A percentile compares a stretch with the other conserved stretches of the same genome.
These are phyloP conservation scores for Lagenidium giganteum DNA, from an alignment of 352 stramenopile species.

Conservation along the genomic window DNA sequence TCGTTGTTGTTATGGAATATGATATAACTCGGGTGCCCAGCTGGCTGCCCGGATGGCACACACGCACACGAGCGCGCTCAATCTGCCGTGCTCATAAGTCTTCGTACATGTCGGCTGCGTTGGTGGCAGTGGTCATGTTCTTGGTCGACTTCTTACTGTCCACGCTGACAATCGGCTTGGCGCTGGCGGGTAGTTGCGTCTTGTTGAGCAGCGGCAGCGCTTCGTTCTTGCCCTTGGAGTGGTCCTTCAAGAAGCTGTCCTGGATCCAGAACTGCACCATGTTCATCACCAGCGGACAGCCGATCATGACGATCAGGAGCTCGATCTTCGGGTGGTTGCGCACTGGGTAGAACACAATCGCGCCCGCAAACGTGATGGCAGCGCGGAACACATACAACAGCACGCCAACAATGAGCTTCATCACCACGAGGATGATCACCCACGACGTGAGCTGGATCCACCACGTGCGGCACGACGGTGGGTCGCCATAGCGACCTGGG, in stretches of 20 bases:
- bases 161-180: slow-evolving; percentile 7
- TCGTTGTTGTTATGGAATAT: too few species aligned
- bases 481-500: slow-evolving; percentile 62
- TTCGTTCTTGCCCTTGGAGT: slow-evolving; percentile 19
- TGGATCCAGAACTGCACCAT: slow-evolving; percentile 86
- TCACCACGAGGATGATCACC: slow-evolving; percentile 53
- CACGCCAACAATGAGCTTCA: slow-evolving; percentile 63
- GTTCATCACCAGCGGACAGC: slow-evolving; percentile 81
- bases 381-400: slow-evolving; percentile 60
- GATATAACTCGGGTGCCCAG: too few species aligned
- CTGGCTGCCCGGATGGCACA: too few species aligned
- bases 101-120: slow-evolving; percentile 57
- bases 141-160: slow-evolving; percentile 5
- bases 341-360: slow-evolving; percentile 62
- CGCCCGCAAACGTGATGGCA: slow-evolving; percentile 51
- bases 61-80: too few species aligned
- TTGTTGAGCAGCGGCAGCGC: slow-evolving; percentile 28
- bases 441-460: slow-evolving; percentile 56
- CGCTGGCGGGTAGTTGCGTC: not conserved
- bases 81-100: too few species aligned
- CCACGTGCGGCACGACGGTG: slow-evolving; percentile 64
- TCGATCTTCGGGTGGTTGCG: slow-evolving; percentile 70
- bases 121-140: slow-evolving; percentile 35
- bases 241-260: slow-evolving; percentile 76
- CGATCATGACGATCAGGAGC: slow-evolving; percentile 81